Conservation (phyloP, 2,329 filamentous ascomycete genomes). For the Dactylonectria macrodidyma region DNA sequence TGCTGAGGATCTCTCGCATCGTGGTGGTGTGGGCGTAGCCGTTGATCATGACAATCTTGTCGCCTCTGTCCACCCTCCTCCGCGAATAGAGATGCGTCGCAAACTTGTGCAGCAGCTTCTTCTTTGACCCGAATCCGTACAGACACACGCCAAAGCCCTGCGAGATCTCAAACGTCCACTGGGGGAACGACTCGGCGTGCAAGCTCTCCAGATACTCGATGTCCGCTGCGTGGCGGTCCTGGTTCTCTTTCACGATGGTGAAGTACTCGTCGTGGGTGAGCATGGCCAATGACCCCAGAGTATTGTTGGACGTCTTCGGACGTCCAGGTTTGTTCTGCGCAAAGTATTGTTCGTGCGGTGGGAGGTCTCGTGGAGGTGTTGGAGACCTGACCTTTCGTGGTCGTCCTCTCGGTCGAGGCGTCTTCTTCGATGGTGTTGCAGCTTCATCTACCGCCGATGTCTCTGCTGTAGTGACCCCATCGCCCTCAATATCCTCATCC, state of each 20-base stretch:
- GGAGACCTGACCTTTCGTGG: constrained; percentile 70
- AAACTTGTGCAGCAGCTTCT: constrained; percentile 80
- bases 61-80: constrained; percentile 49
- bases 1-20: constrained; percentile 78
- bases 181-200: constrained; percentile 86
- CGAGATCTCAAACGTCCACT: constrained; percentile 92
- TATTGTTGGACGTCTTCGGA: constrained; percentile 89
- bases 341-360: constrained; percentile 93
- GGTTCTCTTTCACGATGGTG: constrained; percentile 70
- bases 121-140: constrained; percentile 94
- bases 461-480: constrained; percentile 37
- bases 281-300: constrained; percentile 79
- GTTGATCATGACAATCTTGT: constrained; percentile 84
- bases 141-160: constrained; percentile 91
- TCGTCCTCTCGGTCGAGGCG: constrained; percentile 45
- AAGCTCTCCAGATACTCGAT: constrained; percentile 80
- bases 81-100: constrained; percentile 74
- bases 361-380: constrained; percentile 85
- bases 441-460: constrained; percentile 52
- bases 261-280: constrained; percentile 96
- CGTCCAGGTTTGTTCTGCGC: constrained; percentile 89
- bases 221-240: constrained; percentile 80
- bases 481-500: constrained; percentile 50
- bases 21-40: constrained; percentile 81
- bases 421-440: constrained; percentile 64